Evolutionary conservation across 2,329 filamentous ascomycete species (phyloP), one percentile per base, ranked within the genome.

Genomic region (Colletotrichum scovillei): DNA sequence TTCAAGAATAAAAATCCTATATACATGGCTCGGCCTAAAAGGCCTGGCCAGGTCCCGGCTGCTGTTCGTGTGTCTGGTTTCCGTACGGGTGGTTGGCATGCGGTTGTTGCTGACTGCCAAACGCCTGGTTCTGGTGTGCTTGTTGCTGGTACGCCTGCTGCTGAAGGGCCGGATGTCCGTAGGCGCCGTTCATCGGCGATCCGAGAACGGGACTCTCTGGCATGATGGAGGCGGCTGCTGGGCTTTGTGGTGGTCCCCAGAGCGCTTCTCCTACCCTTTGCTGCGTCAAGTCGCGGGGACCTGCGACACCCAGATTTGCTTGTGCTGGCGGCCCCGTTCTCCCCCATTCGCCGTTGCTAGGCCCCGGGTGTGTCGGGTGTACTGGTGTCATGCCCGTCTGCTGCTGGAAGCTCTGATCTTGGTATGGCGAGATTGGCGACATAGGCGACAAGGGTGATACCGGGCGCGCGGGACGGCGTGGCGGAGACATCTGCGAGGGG

Each of bases 221-320:
- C n/a, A 46, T 22, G 19, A 65, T 46, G 35, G 63, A 24, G 26
- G 28, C 56, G 9, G 38, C 26, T 7, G 32, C 63, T 14, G 72
- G 57, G 32, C 32, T 72, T 32, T 57, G 60, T 19, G 76, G n/a
- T 19, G 76, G 26, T 38, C 81, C 81, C 81, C 81, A 82, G 6
- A 82, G 68, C 28, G 81, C 81, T 57, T 80, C 79, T 7, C 80
- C 81, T 16, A 82, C 72, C 22, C 69, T 78, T 55, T 80, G 70
- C 75, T 82, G 81, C 58, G 80, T 80, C 26, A 79, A 77, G 58
- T 77, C 78, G 38, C 80, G 76, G n/a, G 75, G 74, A 22, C 75
- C 76, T 24, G 42, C 42, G 16, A 35, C 70, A 9, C 55, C 53
- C n/a, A 59, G 67, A 11, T 46, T 69, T 24, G n/a, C 63, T 49